Evolutionary conservation across 768 basidiomycete genomes (phyloP), one percentile per base, ranked within the genome.

Genomic region (Russula compacta): DNA sequence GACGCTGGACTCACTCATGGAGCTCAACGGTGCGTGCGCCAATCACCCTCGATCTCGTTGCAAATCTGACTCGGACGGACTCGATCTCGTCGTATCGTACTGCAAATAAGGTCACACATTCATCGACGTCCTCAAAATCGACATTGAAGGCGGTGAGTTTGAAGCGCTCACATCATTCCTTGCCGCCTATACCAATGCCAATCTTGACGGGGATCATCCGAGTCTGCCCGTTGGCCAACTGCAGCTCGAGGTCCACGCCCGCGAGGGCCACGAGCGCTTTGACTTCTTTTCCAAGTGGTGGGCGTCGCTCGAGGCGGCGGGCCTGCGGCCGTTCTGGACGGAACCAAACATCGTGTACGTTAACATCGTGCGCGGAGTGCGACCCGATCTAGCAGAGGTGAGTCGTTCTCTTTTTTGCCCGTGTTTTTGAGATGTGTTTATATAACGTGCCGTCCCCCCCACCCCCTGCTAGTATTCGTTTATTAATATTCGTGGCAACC

Each of bases 111-210:
- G 81, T 14, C 87, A 89, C 67, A 73, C 72, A 19, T 83, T 83
- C 65, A 83, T 89, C 57, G 87, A 89, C 64, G 78, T 89, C 63
- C 79, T 87, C 58, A 85, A 87, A 70, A 73, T 89, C 54, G 87
- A 89, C 69, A 79, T 86, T 32, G 87, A 89, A 66, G 79, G 83
- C 43, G 78, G 77, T 70, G 87, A 89, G 66, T 89, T 84, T 69
- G 24, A 29, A 29, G 24, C 24, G 1, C 71, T 89, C 5, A 71
- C 74, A 0, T 67, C 77, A 2, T 70, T 84, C 48, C 67, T 84
- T 44, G 70, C 4, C 3, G 74, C 77, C 9, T 83, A 39, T 32
- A 32, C 36, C 5, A 3, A 59, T 2, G 60, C 35, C 9, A 46
- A 40, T 0, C 24, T 3, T 29, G 24, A 29, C 24, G 24, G 24